These are phyloP conservation scores for Diospyros kaki DNA, from an alignment of 148 eudicot genomes.

Conservation along the genomic window DNA sequence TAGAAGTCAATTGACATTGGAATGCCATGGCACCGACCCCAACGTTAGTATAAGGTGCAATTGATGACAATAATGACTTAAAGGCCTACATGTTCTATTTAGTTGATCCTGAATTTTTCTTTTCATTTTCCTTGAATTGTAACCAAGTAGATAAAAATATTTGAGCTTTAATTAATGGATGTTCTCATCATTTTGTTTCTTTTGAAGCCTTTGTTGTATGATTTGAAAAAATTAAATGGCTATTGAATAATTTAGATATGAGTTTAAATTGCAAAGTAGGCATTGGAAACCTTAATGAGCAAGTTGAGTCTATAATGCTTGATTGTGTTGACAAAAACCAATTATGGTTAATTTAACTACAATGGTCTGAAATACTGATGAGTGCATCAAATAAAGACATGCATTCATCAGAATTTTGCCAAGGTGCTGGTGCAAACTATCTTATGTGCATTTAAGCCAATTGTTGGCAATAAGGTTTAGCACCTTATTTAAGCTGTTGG, in stretches of 20 bases:
- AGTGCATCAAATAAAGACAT: background rate
- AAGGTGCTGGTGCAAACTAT: background rate
- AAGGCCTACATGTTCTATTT: background rate
- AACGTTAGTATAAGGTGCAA: background rate
- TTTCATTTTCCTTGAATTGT: background rate
- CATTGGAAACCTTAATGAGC: background rate
- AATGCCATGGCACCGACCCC: too few species aligned
- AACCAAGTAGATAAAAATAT: background rate
- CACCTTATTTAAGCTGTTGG: constrained; percentile 11
- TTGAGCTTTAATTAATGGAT: background rate
- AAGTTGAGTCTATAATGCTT: background rate
- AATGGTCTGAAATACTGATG: background rate
- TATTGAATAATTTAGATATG: background rate
- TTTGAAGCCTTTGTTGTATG: background rate
- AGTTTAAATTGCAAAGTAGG: background rate
- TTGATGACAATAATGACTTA: background rate
- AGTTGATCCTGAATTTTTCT: background rate
- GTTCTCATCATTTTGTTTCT: background rate
- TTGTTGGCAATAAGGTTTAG: background rate
- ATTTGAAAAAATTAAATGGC: background rate
- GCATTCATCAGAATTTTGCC: background rate
- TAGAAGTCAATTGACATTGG: too few species aligned
- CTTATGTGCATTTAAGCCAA: background rate
- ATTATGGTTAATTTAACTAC: too few species aligned
- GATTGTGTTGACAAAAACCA: too few species aligned